phyloP scores from a whole-genome alignment of 768 basidiomycete species.

The Boletus vermiculosoides region DNA sequence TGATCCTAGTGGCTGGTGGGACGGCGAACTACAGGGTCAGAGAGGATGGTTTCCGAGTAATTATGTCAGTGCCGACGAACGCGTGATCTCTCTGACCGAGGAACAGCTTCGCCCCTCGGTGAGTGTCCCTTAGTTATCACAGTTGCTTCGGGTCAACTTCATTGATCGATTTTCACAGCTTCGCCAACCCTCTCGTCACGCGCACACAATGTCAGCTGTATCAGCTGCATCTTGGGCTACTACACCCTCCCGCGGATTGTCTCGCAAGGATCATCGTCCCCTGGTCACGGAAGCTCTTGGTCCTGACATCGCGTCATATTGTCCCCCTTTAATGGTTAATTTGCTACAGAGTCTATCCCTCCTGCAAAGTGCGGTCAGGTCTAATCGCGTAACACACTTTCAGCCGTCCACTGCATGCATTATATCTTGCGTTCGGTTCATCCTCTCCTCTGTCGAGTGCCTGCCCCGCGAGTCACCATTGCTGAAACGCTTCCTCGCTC shows the following conservation, averaged over 20 bases:
- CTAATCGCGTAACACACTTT: slow-evolving; percentile 79
- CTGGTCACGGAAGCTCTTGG: slow-evolving; percentile 46
- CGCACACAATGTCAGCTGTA: slow-evolving; percentile 48
- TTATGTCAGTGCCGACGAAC: slow-evolving; percentile 74
- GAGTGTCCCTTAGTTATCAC: slow-evolving; percentile 27
- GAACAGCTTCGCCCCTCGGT: slow-evolving; percentile 51
- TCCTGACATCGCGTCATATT: slow-evolving; percentile 58
- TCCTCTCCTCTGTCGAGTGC: slow-evolving; percentile 81
- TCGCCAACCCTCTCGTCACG: slow-evolving; percentile 44
- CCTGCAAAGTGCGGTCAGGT: slow-evolving; percentile 78
- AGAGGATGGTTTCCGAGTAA: slow-evolving; percentile 99
- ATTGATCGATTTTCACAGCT: slow-evolving; percentile 17
- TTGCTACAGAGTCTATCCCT: slow-evolving; percentile 83
- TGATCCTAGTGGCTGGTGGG: slow-evolving; percentile 96
- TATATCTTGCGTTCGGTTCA: slow-evolving; percentile 88
- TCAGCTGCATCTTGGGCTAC: slow-evolving; percentile 57
- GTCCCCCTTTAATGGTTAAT: slow-evolving; percentile 77
- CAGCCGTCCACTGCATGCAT: slow-evolving; percentile 94
- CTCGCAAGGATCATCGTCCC: slow-evolving; percentile 43
- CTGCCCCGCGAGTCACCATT: slow-evolving; percentile 77
- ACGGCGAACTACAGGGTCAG: slow-evolving; percentile 85
- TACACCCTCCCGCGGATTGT: slow-evolving; percentile 38
- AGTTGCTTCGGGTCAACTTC: background rate
- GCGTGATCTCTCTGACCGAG: slow-evolving; percentile 48
- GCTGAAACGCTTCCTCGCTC: slow-evolving; percentile 59